Base-by-base conservation (phyloP, 805 yeast species). In the Huiozyma sinensis region DNA sequence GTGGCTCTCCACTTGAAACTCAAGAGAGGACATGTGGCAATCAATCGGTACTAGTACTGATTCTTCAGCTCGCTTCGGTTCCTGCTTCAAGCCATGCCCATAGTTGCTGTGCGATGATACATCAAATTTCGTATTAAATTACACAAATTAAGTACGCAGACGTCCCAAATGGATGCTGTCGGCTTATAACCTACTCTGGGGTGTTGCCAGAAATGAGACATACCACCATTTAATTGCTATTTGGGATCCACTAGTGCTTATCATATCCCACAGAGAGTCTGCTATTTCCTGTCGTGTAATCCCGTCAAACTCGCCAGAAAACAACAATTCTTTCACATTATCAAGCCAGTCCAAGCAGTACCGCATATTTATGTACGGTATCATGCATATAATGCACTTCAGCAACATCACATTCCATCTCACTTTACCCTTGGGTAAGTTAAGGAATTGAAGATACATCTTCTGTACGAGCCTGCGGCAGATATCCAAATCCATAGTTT, bases 141-240 rank as follows among this genome's bases (percentile, higher is more conserved):
- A 17, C 24, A 17, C 24, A 17, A 17, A 17, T 17, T 17, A 17
- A 17, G 24, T 17, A 17, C 24, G 24, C 24, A 17, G 24, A 17
- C 24, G 4, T 17, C 24, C 4, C 24, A 17, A 17, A 17, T 17
- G 4, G 24, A 17, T 17, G 24, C 24, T 17, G 24, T 17, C 24
- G 4, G 24, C 24, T 17, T 17, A 17, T 17, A 17, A 4, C 24
- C 24, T 17, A 31, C 11, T 11, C 33, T 11, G 33, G 33, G 33
- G 11, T 31, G 33, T 11, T 31, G 33, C 36, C 11, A 12, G 9
- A 27, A 31, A 31, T 5, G 9, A 10, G 11, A 34, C 44, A 38
- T 59, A 60, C 63, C 64, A 61, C 64, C 64, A 61, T 28, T 48
- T 46, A 7, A 60, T 41, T 1, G 58, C 57, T 11, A 32, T 28